These are phyloP conservation scores for Leccinellum luteum DNA, from an alignment of 768 basidiomycete species.

Conservation along the genomic window DNA sequence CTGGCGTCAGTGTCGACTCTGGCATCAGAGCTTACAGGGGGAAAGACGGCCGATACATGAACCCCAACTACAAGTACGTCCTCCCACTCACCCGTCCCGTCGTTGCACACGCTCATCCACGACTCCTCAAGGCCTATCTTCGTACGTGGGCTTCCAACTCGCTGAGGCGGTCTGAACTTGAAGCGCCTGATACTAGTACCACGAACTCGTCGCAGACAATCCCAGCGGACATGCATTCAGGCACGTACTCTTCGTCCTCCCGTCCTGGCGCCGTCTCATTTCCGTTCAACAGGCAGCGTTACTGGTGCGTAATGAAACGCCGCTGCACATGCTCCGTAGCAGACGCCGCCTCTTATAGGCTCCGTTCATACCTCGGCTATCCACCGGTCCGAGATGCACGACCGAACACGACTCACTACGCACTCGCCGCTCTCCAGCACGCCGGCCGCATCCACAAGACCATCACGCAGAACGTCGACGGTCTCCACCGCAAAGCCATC, in stretches of 20 bases:
- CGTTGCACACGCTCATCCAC: background rate
- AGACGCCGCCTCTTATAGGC: slow-evolving; percentile 31
- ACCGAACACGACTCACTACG: slow-evolving; percentile 88
- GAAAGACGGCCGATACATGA: slow-evolving; percentile 79
- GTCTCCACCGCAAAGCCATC: slow-evolving; percentile 83
- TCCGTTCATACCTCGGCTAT: slow-evolving; percentile 82
- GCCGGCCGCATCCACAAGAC: slow-evolving; percentile 56
- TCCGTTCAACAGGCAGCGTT: slow-evolving; percentile 65
- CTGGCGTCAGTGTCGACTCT: slow-evolving; percentile 93
- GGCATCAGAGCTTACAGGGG: slow-evolving; percentile 96
- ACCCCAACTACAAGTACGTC: slow-evolving; percentile 82
- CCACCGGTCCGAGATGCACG: slow-evolving; percentile 77
- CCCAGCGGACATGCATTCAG: slow-evolving; percentile 68
- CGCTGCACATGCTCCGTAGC: background rate
- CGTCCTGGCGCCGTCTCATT: slow-evolving; percentile 6
- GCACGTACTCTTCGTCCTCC: slow-evolving; percentile 36
- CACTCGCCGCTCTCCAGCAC: slow-evolving; percentile 79
- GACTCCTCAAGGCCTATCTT: slow-evolving; percentile 52
- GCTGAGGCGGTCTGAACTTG: background rate
- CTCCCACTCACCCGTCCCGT: no score
- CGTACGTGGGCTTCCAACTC: slow-evolving; percentile 22
- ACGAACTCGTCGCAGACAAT: slow-evolving; percentile 76
- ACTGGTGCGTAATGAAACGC: slow-evolving; percentile 51
- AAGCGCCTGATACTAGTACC: slow-evolving; percentile 49
- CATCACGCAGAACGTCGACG: slow-evolving; percentile 94